A percentile compares a stretch with the other conserved stretches of the same genome.
Evolutionary conservation across 2,329 filamentous ascomycete genomes (phyloP).

Genomic region (Metarhizium robertsii): DNA sequence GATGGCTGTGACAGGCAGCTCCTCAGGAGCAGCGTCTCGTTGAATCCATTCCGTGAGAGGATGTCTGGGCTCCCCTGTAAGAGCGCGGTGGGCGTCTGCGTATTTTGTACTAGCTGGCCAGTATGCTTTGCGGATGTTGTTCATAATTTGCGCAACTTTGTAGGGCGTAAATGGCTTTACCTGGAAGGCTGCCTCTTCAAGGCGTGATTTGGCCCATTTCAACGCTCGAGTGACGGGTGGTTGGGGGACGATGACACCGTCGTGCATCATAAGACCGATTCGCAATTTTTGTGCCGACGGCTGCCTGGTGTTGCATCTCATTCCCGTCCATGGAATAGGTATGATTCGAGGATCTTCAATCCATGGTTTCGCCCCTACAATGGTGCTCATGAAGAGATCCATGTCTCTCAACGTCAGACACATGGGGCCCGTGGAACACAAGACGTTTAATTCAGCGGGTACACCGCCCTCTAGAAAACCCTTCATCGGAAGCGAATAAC

Average conservation of each 20-base stretch:
- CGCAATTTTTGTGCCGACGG: conserved; percentile 14
- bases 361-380: conserved; percentile 14
- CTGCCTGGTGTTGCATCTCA: conserved; percentile 6
- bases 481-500: conserved; percentile 16
- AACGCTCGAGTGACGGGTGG: conserved; percentile 18
- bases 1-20: conserved; percentile 9
- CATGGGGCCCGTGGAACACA: conserved; percentile 25
- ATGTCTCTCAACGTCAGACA: conserved; percentile 21
- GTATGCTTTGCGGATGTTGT: background rate
- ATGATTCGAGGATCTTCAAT: conserved; percentile 21
- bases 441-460: conserved; percentile 22
- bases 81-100: conserved; percentile 6
- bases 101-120: background rate
- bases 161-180: conserved; percentile 1
- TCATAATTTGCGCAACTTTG: background rate
- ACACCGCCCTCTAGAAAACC: conserved; percentile 15
- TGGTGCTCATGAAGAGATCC: conserved; percentile 21
- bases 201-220: background rate
- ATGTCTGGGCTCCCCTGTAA: conserved; percentile 18
- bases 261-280: conserved; percentile 32
- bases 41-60: conserved; percentile 17
- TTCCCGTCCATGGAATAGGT: conserved; percentile 23
- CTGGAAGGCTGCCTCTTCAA: background rate
- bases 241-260: conserved; percentile 27
- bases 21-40: conserved; percentile 9